Evolutionary conservation across 768 basidiomycete species (phyloP).

Genomic region (Rhodotorula sphaerocarpa): DNA sequence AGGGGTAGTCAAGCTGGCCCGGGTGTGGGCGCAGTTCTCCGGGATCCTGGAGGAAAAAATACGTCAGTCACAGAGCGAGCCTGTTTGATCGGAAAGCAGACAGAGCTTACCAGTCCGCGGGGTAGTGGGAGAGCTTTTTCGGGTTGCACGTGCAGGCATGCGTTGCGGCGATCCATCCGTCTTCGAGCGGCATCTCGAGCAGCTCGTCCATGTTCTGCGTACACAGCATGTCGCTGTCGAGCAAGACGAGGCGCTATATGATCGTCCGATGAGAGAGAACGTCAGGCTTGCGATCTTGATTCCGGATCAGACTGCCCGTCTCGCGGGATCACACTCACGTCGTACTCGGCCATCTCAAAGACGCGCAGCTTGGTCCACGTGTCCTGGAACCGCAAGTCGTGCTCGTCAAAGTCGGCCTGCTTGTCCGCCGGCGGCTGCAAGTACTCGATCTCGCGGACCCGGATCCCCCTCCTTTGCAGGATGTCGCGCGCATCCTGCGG

Average conservation of each 20-base stretch:
- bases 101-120: slow-evolving; percentile 62
- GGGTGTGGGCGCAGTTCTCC: slow-evolving; percentile 77
- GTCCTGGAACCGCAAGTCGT: slow-evolving; percentile 51
- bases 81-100: not conserved
- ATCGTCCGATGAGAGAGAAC: no score
- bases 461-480: slow-evolving; percentile 54
- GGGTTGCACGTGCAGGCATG: slow-evolving; percentile 96
- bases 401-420: slow-evolving; percentile 23
- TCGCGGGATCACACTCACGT: slow-evolving; percentile 38
- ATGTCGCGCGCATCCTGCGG: slow-evolving; percentile 50
- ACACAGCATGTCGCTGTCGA: slow-evolving; percentile 85
- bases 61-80: not conserved
- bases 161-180: slow-evolving; percentile 71
- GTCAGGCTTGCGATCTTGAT: no score
- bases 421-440: slow-evolving; percentile 49
- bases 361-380: slow-evolving; percentile 57
- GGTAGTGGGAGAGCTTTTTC: slow-evolving; percentile 71
- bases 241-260: slow-evolving; percentile 54
- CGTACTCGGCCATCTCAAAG: slow-evolving; percentile 44
- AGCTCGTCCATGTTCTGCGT: slow-evolving; percentile 71
- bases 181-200: slow-evolving; percentile 49
- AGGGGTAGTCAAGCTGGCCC: slow-evolving; percentile 47
- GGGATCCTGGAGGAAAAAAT: slow-evolving; percentile 58
- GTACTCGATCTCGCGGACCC: slow-evolving; percentile 54
- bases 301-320: no score